These are phyloP conservation scores for Fusarium tanahbumbuense DNA, from an alignment of 2,329 filamentous ascomycete species.

Conservation along the genomic window DNA sequence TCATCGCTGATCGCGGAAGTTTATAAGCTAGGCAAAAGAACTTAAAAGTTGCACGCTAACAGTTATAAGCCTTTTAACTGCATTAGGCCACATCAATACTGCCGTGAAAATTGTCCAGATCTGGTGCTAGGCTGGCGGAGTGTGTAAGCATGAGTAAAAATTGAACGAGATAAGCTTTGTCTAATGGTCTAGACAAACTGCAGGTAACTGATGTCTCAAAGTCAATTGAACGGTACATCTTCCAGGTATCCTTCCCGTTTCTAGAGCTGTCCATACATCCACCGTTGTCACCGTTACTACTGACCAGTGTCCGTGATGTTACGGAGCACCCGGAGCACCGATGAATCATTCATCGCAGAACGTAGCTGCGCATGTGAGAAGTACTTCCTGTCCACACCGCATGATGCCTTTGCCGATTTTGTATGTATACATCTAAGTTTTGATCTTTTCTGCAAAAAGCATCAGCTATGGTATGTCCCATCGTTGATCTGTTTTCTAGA, in stretches of 20 bases:
- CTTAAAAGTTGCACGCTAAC: background rate
- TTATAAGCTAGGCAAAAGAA: background rate
- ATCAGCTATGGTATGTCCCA: background rate
- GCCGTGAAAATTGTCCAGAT: background rate
- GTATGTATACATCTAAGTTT: background rate
- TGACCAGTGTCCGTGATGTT: background rate
- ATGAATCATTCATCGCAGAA: background rate
- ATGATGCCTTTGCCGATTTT: background rate
- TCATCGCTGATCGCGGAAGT: background rate
- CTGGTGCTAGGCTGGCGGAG: background rate
- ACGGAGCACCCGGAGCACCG: too few relatives aligned
- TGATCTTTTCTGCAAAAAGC: background rate
- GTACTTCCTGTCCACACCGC: background rate
- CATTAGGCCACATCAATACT: background rate
- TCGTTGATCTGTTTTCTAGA: background rate
- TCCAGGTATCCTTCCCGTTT: background rate
- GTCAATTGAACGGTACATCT: background rate
- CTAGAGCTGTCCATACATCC: background rate
- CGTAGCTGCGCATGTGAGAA: background rate
- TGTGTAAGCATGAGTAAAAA: background rate
- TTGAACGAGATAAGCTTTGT: background rate
- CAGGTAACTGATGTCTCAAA: background rate
- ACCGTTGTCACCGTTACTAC: too few relatives aligned
- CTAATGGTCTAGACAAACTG: background rate
- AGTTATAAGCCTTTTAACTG: background rate